Evolutionary conservation across 805 yeast species (phyloP), one percentile per base, ranked within the genome.

Genomic region (Candida sonorensis): DNA sequence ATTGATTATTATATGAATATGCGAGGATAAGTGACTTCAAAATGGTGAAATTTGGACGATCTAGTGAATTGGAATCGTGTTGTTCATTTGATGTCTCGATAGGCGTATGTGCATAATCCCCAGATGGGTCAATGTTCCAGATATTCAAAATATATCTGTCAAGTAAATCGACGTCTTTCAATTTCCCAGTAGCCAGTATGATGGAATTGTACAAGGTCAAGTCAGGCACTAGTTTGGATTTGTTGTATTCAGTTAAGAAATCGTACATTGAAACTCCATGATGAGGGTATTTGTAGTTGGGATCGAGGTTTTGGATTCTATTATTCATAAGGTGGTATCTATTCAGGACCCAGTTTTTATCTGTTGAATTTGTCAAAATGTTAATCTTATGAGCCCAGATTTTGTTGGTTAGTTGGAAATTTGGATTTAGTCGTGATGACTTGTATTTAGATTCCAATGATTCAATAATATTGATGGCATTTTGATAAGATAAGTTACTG

Each of bases 21-120:
- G 62, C 46, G 10, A 48, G 38, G 2, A 60, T 24, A 4, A 61
- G 46, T 7, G 56, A 48, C 10, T 42, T 41, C 17, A 61, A 41
- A 3, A 43, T 35, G 8, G 35, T 27, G 17, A 34, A 35, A 31
- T 48, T 35, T 5, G 67, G 67, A 36, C 46, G 50, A 4, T 35
- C 26, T 17, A 42, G 24, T 3, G 49, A 35, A 22, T 22, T 22
- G 7, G 7, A 8, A n/a, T 22, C 23, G 11, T 5, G 11, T 22
- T 22, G 7, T 22, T 5, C 9, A 18, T n/a, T n/a, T 19, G 21
- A 13, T 6, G 24, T 10, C 24, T 8, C n/a, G 9, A 19, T 31
- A 3, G 38, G 27, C 7, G 26, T 27, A 28, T 25, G 15, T 31
- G 24, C 7, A 26, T n/a, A n/a, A n/a, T n/a, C n/a, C n/a, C 5